A percentile compares a stretch with the other conserved stretches of the same genome.
phyloP scores from a whole-genome alignment of 2,329 filamentous ascomycete genomes.

The Teratosphaeria gauchensis region DNA sequence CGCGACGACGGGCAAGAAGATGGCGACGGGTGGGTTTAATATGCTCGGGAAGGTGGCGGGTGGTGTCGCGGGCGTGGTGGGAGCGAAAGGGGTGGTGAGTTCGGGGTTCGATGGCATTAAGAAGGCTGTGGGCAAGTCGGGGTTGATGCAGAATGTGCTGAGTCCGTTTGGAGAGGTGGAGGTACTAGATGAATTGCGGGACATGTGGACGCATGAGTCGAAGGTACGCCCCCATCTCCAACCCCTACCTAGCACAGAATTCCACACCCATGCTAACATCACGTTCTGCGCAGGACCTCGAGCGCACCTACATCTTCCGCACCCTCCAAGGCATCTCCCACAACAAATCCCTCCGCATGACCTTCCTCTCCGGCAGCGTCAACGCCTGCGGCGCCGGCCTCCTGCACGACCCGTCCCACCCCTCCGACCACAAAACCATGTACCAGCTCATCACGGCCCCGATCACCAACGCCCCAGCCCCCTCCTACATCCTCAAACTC shows the following conservation, averaged over 20 bases:
- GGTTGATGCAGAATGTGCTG: constrained; percentile 88
- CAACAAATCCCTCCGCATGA: constrained; percentile 93
- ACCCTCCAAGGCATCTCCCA: constrained; percentile 92
- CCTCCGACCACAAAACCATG: constrained; percentile 96
- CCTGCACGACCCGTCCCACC: constrained; percentile 85
- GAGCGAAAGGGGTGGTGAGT: constrained; percentile 84
- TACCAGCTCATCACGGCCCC: constrained; percentile 93
- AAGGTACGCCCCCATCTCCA: too few species aligned
- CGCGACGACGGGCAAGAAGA: constrained; percentile 89
- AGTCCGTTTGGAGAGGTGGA: constrained; percentile 96
- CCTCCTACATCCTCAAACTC: constrained; percentile 79
- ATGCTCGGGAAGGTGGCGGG: constrained; percentile 90
- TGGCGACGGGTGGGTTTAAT: constrained; percentile 93
- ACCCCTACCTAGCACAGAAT: too few species aligned
- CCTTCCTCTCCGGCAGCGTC: constrained; percentile 86
- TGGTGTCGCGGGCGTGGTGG: constrained; percentile 89
- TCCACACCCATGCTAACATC: too few species aligned
- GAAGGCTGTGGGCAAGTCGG: constrained; percentile 89
- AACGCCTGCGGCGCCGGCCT: constrained; percentile 86
- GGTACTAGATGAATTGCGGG: constrained; percentile 83
- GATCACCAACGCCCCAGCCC: constrained; percentile 80
- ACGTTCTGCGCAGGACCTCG: constrained; percentile 78
- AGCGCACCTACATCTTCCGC: constrained; percentile 90
- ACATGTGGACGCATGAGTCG: constrained; percentile 99
- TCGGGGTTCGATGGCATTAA: constrained; percentile 93